phyloP scores from a whole-genome alignment of 2,329 filamentous ascomycete genomes.

The Epichloe uncinata region DNA sequence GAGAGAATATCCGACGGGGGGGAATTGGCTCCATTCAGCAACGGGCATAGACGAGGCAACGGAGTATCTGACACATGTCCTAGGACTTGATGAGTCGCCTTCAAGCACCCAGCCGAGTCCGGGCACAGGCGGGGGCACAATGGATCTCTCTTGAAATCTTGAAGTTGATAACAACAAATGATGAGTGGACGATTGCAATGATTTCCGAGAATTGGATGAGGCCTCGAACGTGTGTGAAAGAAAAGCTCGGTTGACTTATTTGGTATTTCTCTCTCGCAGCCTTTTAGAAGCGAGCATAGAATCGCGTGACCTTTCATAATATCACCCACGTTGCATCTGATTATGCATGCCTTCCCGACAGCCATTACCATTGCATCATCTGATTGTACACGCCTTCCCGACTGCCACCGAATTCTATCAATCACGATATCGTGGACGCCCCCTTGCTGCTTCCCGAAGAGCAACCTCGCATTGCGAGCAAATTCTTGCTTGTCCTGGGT shows the following conservation, averaged over 20 bases:
- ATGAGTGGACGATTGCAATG: neutral
- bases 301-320: neutral
- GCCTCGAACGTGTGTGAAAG: too few relatives aligned
- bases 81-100: neutral
- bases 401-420: neutral
- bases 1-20: constrained; percentile 28
- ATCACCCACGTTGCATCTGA: too few relatives aligned
- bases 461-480: neutral
- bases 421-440: neutral
- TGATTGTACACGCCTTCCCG: neutral
- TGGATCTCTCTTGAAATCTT: neutral
- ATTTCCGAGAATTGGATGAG: too few relatives aligned
- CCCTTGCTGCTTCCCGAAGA: neutral
- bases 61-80: constrained; percentile 16
- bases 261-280: neutral
- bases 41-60: constrained; percentile 28
- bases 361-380: too few relatives aligned
- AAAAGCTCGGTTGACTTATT: too few relatives aligned
- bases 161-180: neutral
- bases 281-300: neutral
- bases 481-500: neutral
- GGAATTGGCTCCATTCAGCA: constrained; percentile 31
- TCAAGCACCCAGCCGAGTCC: neutral
- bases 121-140: neutral
- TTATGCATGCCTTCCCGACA: neutral